These are phyloP conservation scores for Henckelia pumila DNA, from an alignment of 257 asterid species.

Conservation along the genomic window DNA sequence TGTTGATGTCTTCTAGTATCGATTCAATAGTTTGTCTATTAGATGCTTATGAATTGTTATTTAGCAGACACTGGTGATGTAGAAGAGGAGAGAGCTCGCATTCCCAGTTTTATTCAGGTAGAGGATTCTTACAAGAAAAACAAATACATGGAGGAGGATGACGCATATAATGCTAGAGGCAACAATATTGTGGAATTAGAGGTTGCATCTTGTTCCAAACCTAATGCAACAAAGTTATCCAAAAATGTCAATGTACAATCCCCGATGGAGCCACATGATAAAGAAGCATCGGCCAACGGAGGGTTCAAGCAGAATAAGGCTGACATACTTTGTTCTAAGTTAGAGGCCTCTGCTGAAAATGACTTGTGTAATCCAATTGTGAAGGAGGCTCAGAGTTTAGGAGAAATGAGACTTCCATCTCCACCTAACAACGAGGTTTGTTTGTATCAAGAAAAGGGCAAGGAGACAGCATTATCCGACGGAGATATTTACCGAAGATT, in stretches of 20 bases:
- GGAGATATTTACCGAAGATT: constrained; percentile 30
- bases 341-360: constrained; percentile 43
- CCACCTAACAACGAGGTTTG: constrained; percentile 27
- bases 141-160: constrained; percentile 19
- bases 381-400: constrained; percentile 12
- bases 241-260: constrained; percentile 12
- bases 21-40: neutral
- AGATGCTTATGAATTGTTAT: constrained; percentile 20
- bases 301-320: constrained; percentile 17
- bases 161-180: constrained; percentile 16
- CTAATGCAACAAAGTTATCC: constrained; percentile 9
- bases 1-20: neutral
- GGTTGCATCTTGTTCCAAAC: constrained; percentile 9
- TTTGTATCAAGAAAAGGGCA: constrained; percentile 40
- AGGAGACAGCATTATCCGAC: constrained; percentile 45
- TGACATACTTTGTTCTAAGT: neutral
- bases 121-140: constrained; percentile 13
- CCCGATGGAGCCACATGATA: constrained; percentile 21
- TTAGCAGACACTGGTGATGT: constrained; percentile 29
- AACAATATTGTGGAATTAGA: constrained; percentile 7
- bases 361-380: constrained; percentile 16
- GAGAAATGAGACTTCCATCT: constrained; percentile 29
- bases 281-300: constrained; percentile 22
- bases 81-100: constrained; percentile 28
- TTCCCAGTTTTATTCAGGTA: constrained; percentile 19